A percentile compares a stretch with the other conserved stretches of the same genome.
phyloP scores from a whole-genome alignment of 495 filamentous ascomycete genomes.

The Penicillium crystallinum region DNA sequence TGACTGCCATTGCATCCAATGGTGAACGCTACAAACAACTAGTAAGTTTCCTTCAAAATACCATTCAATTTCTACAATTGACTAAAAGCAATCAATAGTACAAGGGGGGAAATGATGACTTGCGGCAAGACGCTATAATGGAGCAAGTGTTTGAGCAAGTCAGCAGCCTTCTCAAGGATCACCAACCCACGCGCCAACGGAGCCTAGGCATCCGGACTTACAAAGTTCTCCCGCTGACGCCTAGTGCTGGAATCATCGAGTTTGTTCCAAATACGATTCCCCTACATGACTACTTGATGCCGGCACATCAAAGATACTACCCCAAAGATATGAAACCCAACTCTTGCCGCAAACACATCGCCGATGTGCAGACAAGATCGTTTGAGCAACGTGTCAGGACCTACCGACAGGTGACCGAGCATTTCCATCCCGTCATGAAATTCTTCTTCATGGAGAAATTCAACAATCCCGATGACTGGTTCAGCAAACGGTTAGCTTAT shows the following conservation, averaged over 20 bases:
- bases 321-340: constrained; percentile 76
- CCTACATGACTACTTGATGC: constrained; percentile 83
- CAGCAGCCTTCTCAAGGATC: constrained; percentile 76
- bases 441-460: constrained; percentile 98
- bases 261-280: constrained; percentile 92
- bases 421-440: constrained; percentile 88
- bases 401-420: constrained; percentile 68
- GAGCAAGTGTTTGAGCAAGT: constrained; percentile 98
- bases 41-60: constrained; percentile 39
- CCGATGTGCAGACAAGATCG: constrained; percentile 60
- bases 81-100: constrained; percentile 44
- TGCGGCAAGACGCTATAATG: constrained; percentile 99
- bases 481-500: constrained; percentile 77
- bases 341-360: constrained; percentile 71
- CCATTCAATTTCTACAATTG: background rate
- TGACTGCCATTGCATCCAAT: constrained; percentile 70
- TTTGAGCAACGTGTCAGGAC: constrained; percentile 64
- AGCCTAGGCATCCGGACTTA: constrained; percentile 89
- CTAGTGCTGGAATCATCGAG: constrained; percentile 87
- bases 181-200: constrained; percentile 79
- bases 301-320: constrained; percentile 80
- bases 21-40: constrained; percentile 80
- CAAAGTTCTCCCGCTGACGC: constrained; percentile 85
- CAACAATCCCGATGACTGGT: constrained; percentile 93
- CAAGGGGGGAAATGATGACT: constrained; percentile 90